phyloP scores from a whole-genome alignment of 148 eudicot species.

The Rhododendron henanense region DNA sequence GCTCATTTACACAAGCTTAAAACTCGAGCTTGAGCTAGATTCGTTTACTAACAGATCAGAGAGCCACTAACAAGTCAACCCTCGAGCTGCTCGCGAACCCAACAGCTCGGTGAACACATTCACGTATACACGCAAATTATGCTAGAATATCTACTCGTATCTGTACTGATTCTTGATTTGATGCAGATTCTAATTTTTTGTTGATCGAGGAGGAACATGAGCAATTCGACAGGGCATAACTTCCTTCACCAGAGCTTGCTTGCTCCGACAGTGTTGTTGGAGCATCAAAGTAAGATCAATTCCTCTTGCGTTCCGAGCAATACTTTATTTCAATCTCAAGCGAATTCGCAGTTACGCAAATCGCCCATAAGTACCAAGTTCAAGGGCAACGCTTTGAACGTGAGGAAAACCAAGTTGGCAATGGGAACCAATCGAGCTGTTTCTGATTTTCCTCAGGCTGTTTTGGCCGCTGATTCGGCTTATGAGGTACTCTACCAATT shows the following conservation, averaged over 20 bases:
- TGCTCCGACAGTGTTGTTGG: constrained; percentile 39
- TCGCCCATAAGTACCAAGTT: constrained; percentile 43
- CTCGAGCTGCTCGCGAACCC: neutral
- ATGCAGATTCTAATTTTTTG: constrained; percentile 11
- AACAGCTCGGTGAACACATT: neutral
- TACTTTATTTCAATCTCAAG: constrained; percentile 47
- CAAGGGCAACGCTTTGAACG: constrained; percentile 35
- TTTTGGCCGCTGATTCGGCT: constrained; percentile 46
- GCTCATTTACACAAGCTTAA: too few species aligned
- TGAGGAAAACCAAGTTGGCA: constrained; percentile 23
- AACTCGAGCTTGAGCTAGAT: neutral
- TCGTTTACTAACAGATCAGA: neutral
- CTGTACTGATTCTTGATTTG: constrained; percentile 8
- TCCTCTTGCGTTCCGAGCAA: constrained; percentile 41
- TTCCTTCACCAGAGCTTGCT: constrained; percentile 47
- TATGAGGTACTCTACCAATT: constrained; percentile 42
- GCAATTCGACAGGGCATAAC: constrained; percentile 58
- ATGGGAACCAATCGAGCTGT: constrained; percentile 28
- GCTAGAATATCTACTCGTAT: neutral
- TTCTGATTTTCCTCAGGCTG: constrained; percentile 52
- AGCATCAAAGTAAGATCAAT: constrained; percentile 51
- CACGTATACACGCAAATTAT: neutral
- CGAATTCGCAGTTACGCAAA: constrained; percentile 36
- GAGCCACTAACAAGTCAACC: neutral
- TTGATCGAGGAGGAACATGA: constrained; percentile 42